A percentile compares a stretch with the other conserved stretches of the same genome.
phyloP scores from a whole-genome alignment of 306 rosid species.

The Quercus suber region DNA sequence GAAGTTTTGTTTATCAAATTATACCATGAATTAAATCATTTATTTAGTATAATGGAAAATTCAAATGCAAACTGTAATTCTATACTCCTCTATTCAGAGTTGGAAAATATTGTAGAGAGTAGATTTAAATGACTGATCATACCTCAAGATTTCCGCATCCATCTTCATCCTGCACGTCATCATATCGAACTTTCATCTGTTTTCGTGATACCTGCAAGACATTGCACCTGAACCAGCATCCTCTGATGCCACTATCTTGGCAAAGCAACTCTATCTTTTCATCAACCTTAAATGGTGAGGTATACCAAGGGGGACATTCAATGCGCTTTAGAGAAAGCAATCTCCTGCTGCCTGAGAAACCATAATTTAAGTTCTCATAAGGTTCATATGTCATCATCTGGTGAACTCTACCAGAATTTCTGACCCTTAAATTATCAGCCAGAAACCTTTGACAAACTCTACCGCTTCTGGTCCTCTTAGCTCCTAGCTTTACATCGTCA shows the following conservation, averaged over 20 bases:
- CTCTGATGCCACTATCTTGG: conserved; percentile 99
- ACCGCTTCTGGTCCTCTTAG: conserved; percentile 70
- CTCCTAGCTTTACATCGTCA: conserved; percentile 50
- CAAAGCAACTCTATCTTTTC: conserved; percentile 89
- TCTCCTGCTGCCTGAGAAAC: conserved; percentile 39
- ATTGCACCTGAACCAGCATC: conserved; percentile 98
- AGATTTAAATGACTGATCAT: conserved; percentile 20
- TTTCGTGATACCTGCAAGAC: conserved; percentile 65
- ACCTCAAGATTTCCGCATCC: conserved; percentile 90
- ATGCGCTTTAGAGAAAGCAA: conserved; percentile 50
- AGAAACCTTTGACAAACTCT: conserved; percentile 41
- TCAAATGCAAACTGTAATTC: neutral
- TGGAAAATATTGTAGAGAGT: conserved; percentile 6
- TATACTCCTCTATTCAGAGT: conserved; percentile 16
- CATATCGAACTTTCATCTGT: conserved; percentile 72
- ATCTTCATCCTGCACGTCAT: conserved; percentile 87
- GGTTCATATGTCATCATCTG: conserved; percentile 47
- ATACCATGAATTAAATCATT: neutral
- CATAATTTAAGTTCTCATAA: conserved; percentile 38
- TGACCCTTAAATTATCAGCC: conserved; percentile 43
- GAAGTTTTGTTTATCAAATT: neutral
- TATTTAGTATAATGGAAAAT: neutral
- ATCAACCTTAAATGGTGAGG: conserved; percentile 48
- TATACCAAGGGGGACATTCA: conserved; percentile 48
- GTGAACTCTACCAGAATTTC: conserved; percentile 45